Evolutionary conservation across 2,329 filamentous ascomycete species (phyloP).

Genomic region (Sordariomycetes sp.): DNA sequence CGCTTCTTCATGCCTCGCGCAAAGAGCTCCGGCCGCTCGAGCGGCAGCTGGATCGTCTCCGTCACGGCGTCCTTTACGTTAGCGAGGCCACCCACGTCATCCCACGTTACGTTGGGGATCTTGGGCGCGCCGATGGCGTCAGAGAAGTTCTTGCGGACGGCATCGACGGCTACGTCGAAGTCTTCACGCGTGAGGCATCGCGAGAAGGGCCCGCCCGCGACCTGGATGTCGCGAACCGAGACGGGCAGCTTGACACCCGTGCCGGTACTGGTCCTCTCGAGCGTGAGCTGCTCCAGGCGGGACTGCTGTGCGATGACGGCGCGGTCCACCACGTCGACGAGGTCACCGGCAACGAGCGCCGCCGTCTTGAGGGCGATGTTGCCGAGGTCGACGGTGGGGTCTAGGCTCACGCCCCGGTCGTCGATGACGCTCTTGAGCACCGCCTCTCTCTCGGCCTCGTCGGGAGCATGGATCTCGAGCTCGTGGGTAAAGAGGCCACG

Average conservation of each 20-base stretch:
- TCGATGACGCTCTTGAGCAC: slow-evolving; percentile 71
- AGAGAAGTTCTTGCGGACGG: slow-evolving; percentile 93
- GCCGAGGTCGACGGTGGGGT: slow-evolving; percentile 70
- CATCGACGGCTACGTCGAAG: slow-evolving; percentile 87
- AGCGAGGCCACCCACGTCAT: slow-evolving; percentile 83
- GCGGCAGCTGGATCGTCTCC: slow-evolving; percentile 88
- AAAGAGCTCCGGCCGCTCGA: slow-evolving; percentile 85
- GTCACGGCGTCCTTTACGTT: slow-evolving; percentile 96
- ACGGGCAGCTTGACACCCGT: slow-evolving; percentile 24
- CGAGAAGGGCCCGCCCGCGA: slow-evolving; percentile 71
- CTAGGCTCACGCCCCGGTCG: slow-evolving; percentile 62
- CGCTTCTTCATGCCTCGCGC: slow-evolving; percentile 98
- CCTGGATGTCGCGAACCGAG: slow-evolving; percentile 69
- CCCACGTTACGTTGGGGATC: slow-evolving; percentile 94
- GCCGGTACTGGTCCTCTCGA: slow-evolving; percentile 18
- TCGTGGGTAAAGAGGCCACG: slow-evolving; percentile 91
- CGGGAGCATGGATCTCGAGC: slow-evolving; percentile 82
- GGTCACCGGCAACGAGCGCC: slow-evolving; percentile 82
- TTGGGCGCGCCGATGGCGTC: slow-evolving; percentile 95
- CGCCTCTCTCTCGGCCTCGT: slow-evolving; percentile 82
- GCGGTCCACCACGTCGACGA: slow-evolving; percentile 88
- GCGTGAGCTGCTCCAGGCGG: slow-evolving; percentile 62
- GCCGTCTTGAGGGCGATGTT: slow-evolving; percentile 90
- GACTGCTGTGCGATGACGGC: slow-evolving; percentile 65
- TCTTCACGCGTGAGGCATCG: slow-evolving; percentile 70